Conservation (phyloP, 1,284 basidiomycete species). For the Apiotrichum montevideense region DNA sequence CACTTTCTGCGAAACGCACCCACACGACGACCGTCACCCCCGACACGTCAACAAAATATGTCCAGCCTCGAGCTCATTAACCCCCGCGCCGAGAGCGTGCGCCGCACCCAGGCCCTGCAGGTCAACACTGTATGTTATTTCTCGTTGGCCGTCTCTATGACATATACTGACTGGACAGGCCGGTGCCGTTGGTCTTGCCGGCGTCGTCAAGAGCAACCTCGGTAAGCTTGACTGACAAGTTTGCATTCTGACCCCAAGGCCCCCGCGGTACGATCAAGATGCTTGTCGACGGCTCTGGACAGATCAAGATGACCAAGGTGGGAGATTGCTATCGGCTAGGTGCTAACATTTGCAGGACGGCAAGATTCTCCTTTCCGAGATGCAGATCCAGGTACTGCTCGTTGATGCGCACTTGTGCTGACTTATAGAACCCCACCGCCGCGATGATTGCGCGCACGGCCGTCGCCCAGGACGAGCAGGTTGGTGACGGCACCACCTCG, state of each 20-base stretch:
- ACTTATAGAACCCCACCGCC: slow-evolving; percentile 78
- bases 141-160: neutral
- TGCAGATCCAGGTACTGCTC: slow-evolving; percentile 80
- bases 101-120: slow-evolving; percentile 87
- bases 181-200: slow-evolving; percentile 94
- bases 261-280: slow-evolving; percentile 96
- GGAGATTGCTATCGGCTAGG: slow-evolving; percentile 2
- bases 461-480: slow-evolving; percentile 98
- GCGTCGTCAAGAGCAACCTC: slow-evolving; percentile 94
- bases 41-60: slow-evolving; percentile 17
- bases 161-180: slow-evolving; percentile 23
- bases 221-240: slow-evolving; percentile 52
- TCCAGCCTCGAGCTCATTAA: slow-evolving; percentile 79
- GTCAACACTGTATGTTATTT: slow-evolving; percentile 54
- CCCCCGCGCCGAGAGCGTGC: slow-evolving; percentile 90
- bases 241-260: slow-evolving; percentile 51
- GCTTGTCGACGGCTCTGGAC: slow-evolving; percentile 98
- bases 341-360: slow-evolving; percentile 58
- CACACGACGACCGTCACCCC: too few relatives aligned
- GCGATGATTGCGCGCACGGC: slow-evolving; percentile 99
- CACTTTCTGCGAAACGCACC: neutral
- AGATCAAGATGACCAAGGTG: slow-evolving; percentile 98
- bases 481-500: slow-evolving; percentile 96
- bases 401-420: neutral
- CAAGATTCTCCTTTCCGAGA: slow-evolving; percentile 96